Evolutionary conservation across 192 early-diverging fungal genomes (phyloP).

Genomic region (Gryganskiella cystojenkinii): DNA sequence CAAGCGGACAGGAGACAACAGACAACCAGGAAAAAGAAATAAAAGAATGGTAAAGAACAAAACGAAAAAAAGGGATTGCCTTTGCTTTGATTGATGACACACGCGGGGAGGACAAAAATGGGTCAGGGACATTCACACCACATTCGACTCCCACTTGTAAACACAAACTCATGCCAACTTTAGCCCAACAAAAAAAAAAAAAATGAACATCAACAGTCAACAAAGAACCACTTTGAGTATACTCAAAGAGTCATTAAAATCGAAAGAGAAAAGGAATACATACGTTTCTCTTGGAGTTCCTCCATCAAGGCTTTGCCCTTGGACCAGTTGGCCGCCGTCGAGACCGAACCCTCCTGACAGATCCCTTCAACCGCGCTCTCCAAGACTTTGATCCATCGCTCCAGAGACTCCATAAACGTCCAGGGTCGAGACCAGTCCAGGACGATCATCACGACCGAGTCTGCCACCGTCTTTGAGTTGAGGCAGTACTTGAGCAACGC

Average conservation of each 20-base stretch:
- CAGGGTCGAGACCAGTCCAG: constrained; percentile 95
- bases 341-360: constrained; percentile 59
- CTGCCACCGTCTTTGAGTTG: constrained; percentile 68
- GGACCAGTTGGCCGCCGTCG: constrained; percentile 63
- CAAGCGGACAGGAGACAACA: constrained; percentile 20
- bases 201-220: not conserved
- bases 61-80: too few relatives aligned
- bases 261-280: constrained; percentile 12
- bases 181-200: constrained; percentile 21
- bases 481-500: constrained; percentile 80
- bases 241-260: not conserved
- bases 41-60: too few relatives aligned
- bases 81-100: too few relatives aligned
- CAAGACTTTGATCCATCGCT: constrained; percentile 83
- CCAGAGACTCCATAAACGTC: constrained; percentile 82
- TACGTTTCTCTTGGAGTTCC: constrained; percentile 75
- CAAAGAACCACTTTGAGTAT: not conserved
- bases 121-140: not conserved
- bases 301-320: constrained; percentile 74
- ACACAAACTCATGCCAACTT: too few relatives aligned
- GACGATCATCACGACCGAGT: constrained; percentile 77
- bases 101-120: not conserved
- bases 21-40: too few relatives aligned
- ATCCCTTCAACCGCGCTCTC: constrained; percentile 64
- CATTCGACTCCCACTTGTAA: too few relatives aligned